A percentile compares a stretch with the other conserved stretches of the same genome.
Evolutionary conservation across 257 asterid genomes (phyloP).

Genomic region (Nicotiana tabacum): DNA sequence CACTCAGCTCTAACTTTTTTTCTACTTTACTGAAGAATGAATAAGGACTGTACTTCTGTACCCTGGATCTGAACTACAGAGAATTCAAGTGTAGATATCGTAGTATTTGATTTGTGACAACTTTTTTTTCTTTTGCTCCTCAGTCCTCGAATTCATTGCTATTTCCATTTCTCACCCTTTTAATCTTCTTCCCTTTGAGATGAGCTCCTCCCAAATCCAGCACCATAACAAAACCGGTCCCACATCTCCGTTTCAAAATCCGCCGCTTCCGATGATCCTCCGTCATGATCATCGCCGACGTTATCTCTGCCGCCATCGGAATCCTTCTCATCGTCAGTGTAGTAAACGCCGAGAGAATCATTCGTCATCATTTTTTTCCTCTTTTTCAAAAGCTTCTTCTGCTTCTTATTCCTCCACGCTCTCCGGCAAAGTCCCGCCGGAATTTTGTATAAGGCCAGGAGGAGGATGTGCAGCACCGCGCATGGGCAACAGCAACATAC

Average conservation of each 20-base stretch:
- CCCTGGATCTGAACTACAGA: too few relatives aligned
- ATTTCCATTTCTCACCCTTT: not conserved
- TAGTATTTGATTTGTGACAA: not conserved
- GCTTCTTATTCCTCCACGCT: constrained; percentile 56
- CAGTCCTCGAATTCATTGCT: not conserved
- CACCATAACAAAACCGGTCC: constrained; percentile 51
- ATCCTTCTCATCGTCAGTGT: constrained; percentile 9
- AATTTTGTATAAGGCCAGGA: constrained; percentile 53
- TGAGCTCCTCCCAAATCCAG: constrained; percentile 62
- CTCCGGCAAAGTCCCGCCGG: constrained; percentile 72
- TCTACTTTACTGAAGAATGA: too few relatives aligned
- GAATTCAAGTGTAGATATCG: too few relatives aligned
- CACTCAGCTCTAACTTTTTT: too few relatives aligned
- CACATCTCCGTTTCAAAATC: constrained; percentile 75
- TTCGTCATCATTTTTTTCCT: constrained; percentile 18
- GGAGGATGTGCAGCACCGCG: constrained; percentile 49
- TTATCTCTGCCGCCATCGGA: constrained; percentile 15
- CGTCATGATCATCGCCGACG: constrained; percentile 4
- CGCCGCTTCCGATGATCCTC: constrained; percentile 19
- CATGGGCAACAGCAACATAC: constrained; percentile 89
- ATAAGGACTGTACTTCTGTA: too few relatives aligned
- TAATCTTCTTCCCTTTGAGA: constrained; percentile 33
- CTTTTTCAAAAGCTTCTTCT: constrained; percentile 22
- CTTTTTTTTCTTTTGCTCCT: not conserved
- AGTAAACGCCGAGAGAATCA: too few relatives aligned